phyloP scores from a whole-genome alignment of 2,329 filamentous ascomycete species.

The Aspergillus sp. region DNA sequence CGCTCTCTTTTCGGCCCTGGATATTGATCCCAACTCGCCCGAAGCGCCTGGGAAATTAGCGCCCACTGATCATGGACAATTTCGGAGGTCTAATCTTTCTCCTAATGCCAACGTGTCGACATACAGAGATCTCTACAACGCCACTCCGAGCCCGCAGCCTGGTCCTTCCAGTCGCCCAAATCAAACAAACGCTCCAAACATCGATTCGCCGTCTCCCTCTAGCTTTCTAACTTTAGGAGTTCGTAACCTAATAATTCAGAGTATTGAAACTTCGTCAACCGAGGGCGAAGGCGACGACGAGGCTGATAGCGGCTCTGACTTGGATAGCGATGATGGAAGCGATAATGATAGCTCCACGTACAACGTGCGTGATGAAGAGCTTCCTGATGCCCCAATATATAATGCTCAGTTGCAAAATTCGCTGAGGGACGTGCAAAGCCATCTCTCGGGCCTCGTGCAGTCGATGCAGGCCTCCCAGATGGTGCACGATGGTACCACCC shows the following conservation, averaged over 20 bases:
- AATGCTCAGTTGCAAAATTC: conserved; percentile 3
- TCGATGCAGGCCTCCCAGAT: neutral
- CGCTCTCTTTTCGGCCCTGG: neutral
- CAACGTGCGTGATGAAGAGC: conserved; percentile 13
- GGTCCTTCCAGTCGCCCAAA: neutral
- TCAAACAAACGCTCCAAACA: neutral
- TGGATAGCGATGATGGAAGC: neutral
- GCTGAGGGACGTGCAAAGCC: neutral
- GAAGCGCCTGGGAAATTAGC: neutral
- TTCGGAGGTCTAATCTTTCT: neutral
- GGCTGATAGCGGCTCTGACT: neutral
- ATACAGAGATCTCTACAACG: conserved; percentile 14
- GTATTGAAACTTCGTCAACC: neutral
- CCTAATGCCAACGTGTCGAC: conserved; percentile 5
- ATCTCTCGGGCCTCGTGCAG: neutral
- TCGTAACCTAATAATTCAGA: neutral
- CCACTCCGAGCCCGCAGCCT: neutral
- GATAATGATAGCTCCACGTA: neutral
- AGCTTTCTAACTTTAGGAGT: neutral
- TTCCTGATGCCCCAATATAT: conserved; percentile 19
- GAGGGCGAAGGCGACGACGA: neutral
- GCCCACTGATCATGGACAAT: neutral
- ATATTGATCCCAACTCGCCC: neutral
- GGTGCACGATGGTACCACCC: neutral
- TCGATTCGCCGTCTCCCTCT: neutral